Percentiles rank a stretch among this genome's conserved stretches.
Evolutionary conservation across 805 yeast species (phyloP).

Genomic region (Wickerhamomyces hampshirensis): DNA sequence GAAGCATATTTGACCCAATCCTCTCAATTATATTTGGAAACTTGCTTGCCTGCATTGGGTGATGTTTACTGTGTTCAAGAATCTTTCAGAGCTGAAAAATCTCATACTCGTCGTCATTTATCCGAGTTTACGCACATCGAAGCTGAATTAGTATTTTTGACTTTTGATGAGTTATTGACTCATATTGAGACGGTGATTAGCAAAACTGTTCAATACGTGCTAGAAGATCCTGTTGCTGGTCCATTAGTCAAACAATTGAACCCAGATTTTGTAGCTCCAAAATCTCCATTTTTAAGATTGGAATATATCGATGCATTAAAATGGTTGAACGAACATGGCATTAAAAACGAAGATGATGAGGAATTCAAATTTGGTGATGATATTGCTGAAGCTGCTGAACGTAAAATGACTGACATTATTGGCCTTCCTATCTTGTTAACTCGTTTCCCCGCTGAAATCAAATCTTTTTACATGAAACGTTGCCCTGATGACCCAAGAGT

Average conservation of each 20-base stretch:
- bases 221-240: conserved; percentile 90
- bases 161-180: conserved; percentile 77
- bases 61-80: conserved; percentile 97
- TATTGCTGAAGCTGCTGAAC: conserved; percentile 99
- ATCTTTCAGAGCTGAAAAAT: conserved; percentile 98
- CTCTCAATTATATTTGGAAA: conserved; percentile 94
- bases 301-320: conserved; percentile 85
- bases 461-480: conserved; percentile 96
- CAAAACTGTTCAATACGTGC: conserved; percentile 63
- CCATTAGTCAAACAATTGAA: conserved; percentile 85
- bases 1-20: conserved; percentile 96
- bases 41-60: conserved; percentile 93
- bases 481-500: conserved; percentile 88
- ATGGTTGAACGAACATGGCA: conserved; percentile 94
- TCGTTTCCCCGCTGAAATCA: conserved; percentile 94
- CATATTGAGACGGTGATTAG: conserved; percentile 82
- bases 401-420: conserved; percentile 95
- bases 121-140: conserved; percentile 97
- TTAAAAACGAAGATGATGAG: conserved; percentile 93
- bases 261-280: conserved; percentile 85
- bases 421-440: conserved; percentile 89
- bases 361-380: conserved; percentile 96
- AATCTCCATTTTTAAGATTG: conserved; percentile 85
- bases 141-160: conserved; percentile 84
- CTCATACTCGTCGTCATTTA: conserved; percentile 97